Base-by-base conservation (phyloP, 2,329 filamentous ascomycete genomes). In the Diplodia corticola region DNA sequence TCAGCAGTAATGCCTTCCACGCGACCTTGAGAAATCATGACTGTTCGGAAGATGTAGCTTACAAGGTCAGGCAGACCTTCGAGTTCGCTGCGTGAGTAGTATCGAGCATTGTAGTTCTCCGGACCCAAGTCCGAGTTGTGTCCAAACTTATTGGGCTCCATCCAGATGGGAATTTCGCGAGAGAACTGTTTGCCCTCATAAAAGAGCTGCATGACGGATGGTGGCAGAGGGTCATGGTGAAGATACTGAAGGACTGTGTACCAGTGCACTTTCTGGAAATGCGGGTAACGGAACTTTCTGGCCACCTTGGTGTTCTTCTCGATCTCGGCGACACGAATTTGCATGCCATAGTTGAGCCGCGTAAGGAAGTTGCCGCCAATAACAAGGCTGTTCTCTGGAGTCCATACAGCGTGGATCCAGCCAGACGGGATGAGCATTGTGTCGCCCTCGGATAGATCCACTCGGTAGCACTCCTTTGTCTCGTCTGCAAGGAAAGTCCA, bases 391-490 rank as follows among this genome's bases (percentile, higher is more conserved):
- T 90, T 87, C 70, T 87, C 84, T 0, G 88, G 88, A 10, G 88
- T 90, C 86, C 88, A 89, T 7, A 90, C 88, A 26, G 88, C 88
- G 72, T 90, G 88, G 63, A 90, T 90, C 88, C 88, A 90, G 22
- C 88, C 88, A 37, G 88, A 89, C 4, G 88, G 88, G 69, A 90
- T 90, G 50, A 90, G 79, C 85, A 90, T 89, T 3, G 88, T 90
- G 72, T 90, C 88, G 37, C 88, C 88, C 68, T 86, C 86, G 59
- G 82, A 84, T 4, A 90, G 80, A 73, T 90, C 87, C 50, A 90
- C 86, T 55, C 88, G 81, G 71, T 87, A 89, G 74, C 87, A 89
- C 70, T 89, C 87, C 68, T 88, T 88, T 20, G 86, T 87, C 69
- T 88, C 83, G 67, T 86, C 83, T 4, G 85, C 86, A 37, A 90